phyloP scores from a whole-genome alignment of 75 land plant genomes.

The Pinus albicaulis region DNA sequence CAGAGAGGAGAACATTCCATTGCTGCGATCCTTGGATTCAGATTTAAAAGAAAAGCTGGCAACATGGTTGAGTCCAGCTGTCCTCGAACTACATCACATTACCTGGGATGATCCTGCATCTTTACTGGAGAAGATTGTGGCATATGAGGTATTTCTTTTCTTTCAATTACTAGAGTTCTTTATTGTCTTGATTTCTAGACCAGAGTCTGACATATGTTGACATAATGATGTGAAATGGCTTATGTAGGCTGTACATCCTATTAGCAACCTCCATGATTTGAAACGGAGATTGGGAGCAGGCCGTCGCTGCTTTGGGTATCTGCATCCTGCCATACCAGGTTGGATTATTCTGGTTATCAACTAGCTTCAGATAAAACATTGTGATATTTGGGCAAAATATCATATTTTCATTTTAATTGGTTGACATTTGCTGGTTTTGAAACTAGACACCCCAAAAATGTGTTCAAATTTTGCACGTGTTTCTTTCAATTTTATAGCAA shows the following conservation, averaged over 20 bases:
- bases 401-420: background rate
- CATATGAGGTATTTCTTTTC: slow-evolving; percentile 64
- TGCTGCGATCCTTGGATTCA: slow-evolving; percentile 74
- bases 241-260: slow-evolving; percentile 92
- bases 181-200: background rate
- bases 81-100: slow-evolving; percentile 80
- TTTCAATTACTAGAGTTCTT: background rate
- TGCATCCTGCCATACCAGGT: slow-evolving; percentile 96
- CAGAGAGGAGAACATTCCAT: slow-evolving; percentile 70
- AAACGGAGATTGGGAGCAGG: slow-evolving; percentile 87
- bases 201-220: slow-evolving; percentile 1
- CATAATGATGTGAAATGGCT: background rate
- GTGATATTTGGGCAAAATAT: background rate
- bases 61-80: slow-evolving; percentile 93
- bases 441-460: background rate
- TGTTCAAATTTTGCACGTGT: background rate
- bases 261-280: slow-evolving; percentile 79
- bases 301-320: slow-evolving; percentile 90
- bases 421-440: background rate
- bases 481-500: background rate
- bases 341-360: background rate
- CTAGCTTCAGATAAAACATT: background rate
- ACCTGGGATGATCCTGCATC: slow-evolving; percentile 97
- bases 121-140: slow-evolving; percentile 87
- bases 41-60: slow-evolving; percentile 75